phyloP scores from a whole-genome alignment of 441 rosid genomes.

The Brassica balearica region DNA sequence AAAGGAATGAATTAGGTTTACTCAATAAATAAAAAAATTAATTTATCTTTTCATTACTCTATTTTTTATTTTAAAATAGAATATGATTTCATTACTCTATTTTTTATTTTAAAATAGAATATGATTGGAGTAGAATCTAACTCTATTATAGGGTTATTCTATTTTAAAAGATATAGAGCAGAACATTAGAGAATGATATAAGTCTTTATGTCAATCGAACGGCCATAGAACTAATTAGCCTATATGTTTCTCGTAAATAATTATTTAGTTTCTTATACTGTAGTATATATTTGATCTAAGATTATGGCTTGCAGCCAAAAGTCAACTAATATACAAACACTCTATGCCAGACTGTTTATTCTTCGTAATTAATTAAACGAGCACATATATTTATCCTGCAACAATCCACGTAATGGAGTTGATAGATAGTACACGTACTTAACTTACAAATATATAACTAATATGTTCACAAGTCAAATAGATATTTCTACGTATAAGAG shows the following conservation, averaged over 20 bases:
- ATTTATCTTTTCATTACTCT: too few species aligned
- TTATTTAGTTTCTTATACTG: neutral
- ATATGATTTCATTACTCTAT: too few species aligned
- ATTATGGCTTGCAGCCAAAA: constrained; percentile 32
- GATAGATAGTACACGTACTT: constrained; percentile 38
- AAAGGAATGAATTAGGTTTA: too few species aligned
- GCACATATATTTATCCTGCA: constrained; percentile 25
- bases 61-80: too few species aligned
- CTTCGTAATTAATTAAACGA: constrained; percentile 22
- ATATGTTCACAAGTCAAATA: constrained; percentile 7
- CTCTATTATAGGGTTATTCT: too few species aligned
- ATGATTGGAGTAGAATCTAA: too few species aligned
- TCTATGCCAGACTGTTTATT: constrained; percentile 35
- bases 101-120: too few species aligned
- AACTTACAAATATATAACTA: constrained; percentile 15
- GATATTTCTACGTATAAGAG: neutral
- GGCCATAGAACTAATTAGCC: neutral
- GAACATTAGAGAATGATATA: too few species aligned
- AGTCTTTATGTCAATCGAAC: constrained; percentile 7
- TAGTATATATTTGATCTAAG: neutral
- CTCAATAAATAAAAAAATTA: too few species aligned
- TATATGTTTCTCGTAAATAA: neutral
- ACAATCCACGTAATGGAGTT: constrained; percentile 34
- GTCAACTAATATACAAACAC: constrained; percentile 41
- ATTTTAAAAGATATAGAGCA: too few species aligned